Evolutionary conservation across 495 filamentous ascomycete genomes (phyloP).

Genomic region (Tuber melanosporum): DNA sequence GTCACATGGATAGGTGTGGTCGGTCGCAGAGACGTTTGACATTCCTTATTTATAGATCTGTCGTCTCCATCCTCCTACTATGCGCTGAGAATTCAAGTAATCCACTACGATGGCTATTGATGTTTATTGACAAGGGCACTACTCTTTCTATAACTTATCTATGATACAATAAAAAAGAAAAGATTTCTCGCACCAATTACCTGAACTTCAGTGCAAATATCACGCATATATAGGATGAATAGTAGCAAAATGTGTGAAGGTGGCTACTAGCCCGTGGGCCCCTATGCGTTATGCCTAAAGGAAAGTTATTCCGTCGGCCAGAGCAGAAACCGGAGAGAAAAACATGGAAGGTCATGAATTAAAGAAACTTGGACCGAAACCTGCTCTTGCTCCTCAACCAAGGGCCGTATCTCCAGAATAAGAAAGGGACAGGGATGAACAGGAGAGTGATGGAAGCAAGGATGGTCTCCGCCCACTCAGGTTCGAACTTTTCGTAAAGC

Average conservation of each 20-base stretch:
- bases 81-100: not conserved
- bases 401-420: slow-evolving; percentile 28
- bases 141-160: not conserved
- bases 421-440: slow-evolving; percentile 21
- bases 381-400: slow-evolving; percentile 16
- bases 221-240: not conserved
- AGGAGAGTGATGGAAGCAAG: slow-evolving; percentile 49
- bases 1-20: not conserved
- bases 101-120: not conserved
- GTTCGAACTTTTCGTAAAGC: slow-evolving; percentile 70
- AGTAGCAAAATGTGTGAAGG: not conserved
- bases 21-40: not conserved
- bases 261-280: not conserved
- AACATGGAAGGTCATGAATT: not conserved
- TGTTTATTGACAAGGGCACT: not conserved
- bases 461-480: slow-evolving; percentile 70
- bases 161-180: not conserved
- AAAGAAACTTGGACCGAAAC: not conserved
- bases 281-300: not conserved
- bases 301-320: not conserved
- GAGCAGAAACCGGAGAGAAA: not conserved
- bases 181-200: not conserved
- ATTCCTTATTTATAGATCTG: not conserved
- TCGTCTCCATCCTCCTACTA: not conserved
- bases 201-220: not conserved